Evolutionary conservation across 306 rosid species (phyloP), one percentile per base, ranked within the genome.

Genomic region (Echinosophora koreensis): DNA sequence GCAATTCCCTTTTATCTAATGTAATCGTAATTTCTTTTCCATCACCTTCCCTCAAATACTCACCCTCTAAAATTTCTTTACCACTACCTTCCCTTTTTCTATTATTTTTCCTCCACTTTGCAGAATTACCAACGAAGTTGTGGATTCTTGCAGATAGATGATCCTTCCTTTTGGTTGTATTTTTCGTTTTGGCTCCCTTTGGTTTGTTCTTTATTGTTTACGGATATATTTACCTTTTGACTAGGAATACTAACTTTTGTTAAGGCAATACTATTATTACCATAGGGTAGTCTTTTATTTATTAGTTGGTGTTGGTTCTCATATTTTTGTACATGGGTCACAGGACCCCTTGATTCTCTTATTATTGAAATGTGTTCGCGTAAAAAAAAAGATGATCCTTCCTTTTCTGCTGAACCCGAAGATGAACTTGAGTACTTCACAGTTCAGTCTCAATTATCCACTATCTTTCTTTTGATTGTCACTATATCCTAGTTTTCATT

Each of bases 91-190:
- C 44, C 57, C 18, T 73, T 79, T 66, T 54, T 72, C 38, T 44
- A 22, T 22, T 46, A 6, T 72, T 74, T 68, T 37, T 9, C 35
- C 38, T 10, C 62, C 30, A 34, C 77, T 71, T 77, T 82, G 39
- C 64, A 82, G 47, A 79, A 55, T 83, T 83, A 73, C 81, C 80
- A 68, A 42, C 49, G 2, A 83, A 78, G 86, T 41, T 73, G 62
- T 73, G 67, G 69, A 65, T 56, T 77, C 80, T 71, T 66, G 82
- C 86, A 70, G 44, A 71, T 66, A 65, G 73, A 38, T 38, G 27
- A 65, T 30, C 50, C 73, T 55, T 8, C 79, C 66, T 50, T 82
- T 66, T 42, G n/a, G n/a, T n/a, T n/a, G n/a, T n/a, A n/a, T n/a
- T n/a, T n/a, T n/a, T n/a, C n/a, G n/a, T n/a, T n/a, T n/a, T n/a